A percentile compares a stretch with the other conserved stretches of the same genome.
phyloP scores from a whole-genome alignment of 2,329 filamentous ascomycete genomes.

The Clonostachys byssicola region DNA sequence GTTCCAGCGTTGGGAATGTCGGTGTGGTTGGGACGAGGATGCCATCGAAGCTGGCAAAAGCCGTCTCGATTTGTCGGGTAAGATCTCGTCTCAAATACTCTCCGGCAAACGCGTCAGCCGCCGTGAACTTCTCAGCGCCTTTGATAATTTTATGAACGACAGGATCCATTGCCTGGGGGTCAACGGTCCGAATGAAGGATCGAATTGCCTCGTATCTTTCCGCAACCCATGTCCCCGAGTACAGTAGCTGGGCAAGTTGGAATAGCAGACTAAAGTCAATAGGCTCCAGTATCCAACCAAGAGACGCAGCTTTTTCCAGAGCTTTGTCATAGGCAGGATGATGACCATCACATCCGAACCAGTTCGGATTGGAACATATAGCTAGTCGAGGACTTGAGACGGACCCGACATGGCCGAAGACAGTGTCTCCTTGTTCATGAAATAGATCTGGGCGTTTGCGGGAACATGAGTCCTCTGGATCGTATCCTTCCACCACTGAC shows the following conservation, averaged over 20 bases:
- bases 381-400: conserved; percentile 23
- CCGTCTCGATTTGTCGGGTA: conserved; percentile 31
- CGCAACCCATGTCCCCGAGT: conserved; percentile 52
- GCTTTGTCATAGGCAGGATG: conserved; percentile 36
- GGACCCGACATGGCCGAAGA: conserved; percentile 36
- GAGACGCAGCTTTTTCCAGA: conserved; percentile 24
- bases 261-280: conserved; percentile 46
- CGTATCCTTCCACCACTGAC: conserved; percentile 40
- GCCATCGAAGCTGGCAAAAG: conserved; percentile 36
- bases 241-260: conserved; percentile 47
- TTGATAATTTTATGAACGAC: conserved; percentile 28
- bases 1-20: conserved; percentile 42
- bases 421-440: conserved; percentile 4
- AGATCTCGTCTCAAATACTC: conserved; percentile 30
- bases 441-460: conserved; percentile 23
- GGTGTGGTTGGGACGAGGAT: conserved; percentile 54
- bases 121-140: conserved; percentile 29
- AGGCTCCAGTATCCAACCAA: conserved; percentile 34
- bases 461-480: conserved; percentile 45
- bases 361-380: conserved; percentile 34
- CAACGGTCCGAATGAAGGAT: conserved; percentile 31
- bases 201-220: conserved; percentile 51
- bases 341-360: conserved; percentile 26
- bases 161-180: conserved; percentile 22
- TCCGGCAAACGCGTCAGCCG: conserved; percentile 38